Percentiles rank a stretch among this genome's conserved stretches.
Evolutionary conservation across 108 stramenopile genomes (phyloP).

Genomic region (Skeletonema marinoi): DNA sequence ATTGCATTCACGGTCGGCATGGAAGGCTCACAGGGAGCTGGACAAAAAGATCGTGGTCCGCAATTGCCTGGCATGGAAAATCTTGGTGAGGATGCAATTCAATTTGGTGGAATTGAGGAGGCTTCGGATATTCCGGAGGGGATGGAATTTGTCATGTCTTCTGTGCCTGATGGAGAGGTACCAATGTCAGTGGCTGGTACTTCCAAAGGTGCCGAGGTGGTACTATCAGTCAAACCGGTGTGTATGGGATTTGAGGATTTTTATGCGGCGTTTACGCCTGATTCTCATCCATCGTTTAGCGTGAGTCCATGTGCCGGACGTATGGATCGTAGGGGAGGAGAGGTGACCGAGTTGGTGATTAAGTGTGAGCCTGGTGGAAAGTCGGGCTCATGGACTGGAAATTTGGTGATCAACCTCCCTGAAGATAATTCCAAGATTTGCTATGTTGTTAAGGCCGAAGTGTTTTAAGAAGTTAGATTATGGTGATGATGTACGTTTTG

Average conservation of each 20-base stretch:
- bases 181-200: slow-evolving; percentile 66
- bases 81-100: slow-evolving; percentile 67
- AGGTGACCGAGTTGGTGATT: slow-evolving; percentile 62
- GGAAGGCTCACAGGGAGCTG: slow-evolving; percentile 60
- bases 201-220: slow-evolving; percentile 48
- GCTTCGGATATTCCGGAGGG: slow-evolving; percentile 72
- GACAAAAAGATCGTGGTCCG: slow-evolving; percentile 54
- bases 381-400: slow-evolving; percentile 64
- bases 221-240: slow-evolving; percentile 60
- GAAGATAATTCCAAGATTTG: slow-evolving; percentile 85
- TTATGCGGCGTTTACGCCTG: slow-evolving; percentile 68
- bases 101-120: slow-evolving; percentile 68
- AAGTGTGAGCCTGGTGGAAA: slow-evolving; percentile 64
- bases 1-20: slow-evolving; percentile 70
- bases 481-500: no score
- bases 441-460: slow-evolving; percentile 70
- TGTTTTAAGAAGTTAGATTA: slow-evolving; percentile 39
- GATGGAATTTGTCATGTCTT: slow-evolving; percentile 80
- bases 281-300: slow-evolving; percentile 78
- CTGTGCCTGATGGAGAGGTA: slow-evolving; percentile 70
- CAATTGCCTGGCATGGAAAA: slow-evolving; percentile 85
- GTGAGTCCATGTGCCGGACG: slow-evolving; percentile 70
- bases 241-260: slow-evolving; percentile 92
- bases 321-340: slow-evolving; percentile 86
- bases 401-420: slow-evolving; percentile 83